Conservation (phyloP, 768 basidiomycete genomes). For the Podaxis pistillaris region DNA sequence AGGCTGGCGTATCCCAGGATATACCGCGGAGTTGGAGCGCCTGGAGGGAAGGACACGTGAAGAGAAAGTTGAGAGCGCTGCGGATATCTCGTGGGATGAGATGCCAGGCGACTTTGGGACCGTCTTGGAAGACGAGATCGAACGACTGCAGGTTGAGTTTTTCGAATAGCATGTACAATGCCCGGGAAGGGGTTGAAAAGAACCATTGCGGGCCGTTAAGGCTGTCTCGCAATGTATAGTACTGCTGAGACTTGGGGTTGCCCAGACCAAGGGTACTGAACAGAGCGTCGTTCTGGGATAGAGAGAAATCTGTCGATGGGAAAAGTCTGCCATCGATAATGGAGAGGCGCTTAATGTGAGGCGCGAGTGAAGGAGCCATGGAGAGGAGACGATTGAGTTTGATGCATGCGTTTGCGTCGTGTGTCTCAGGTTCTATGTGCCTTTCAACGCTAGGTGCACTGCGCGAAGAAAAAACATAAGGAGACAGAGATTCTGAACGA, state of each 20-base stretch:
- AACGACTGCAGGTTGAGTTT: background rate
- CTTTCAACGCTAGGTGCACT: background rate
- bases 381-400: slow-evolving; percentile 1
- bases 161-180: background rate
- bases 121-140: slow-evolving; percentile 12
- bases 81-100: slow-evolving; percentile 2
- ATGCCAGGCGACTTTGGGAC: slow-evolving; percentile 6
- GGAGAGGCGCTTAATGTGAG: slow-evolving; percentile 4
- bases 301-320: background rate
- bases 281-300: background rate
- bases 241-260: background rate
- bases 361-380: background rate
- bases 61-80: background rate
- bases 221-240: background rate
- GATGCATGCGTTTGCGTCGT: background rate
- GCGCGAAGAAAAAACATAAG: background rate
- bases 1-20: background rate
- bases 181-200: background rate
- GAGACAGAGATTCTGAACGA: slow-evolving; percentile 8
- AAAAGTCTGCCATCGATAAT: slow-evolving; percentile 12
- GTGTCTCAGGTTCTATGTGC: background rate
- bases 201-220: slow-evolving; percentile 13
- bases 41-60: background rate
- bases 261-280: background rate
- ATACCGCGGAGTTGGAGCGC: background rate